Evolutionary conservation across 2,329 filamentous ascomycete species (phyloP).

Genomic region (Pseudogymnoascus sp.): DNA sequence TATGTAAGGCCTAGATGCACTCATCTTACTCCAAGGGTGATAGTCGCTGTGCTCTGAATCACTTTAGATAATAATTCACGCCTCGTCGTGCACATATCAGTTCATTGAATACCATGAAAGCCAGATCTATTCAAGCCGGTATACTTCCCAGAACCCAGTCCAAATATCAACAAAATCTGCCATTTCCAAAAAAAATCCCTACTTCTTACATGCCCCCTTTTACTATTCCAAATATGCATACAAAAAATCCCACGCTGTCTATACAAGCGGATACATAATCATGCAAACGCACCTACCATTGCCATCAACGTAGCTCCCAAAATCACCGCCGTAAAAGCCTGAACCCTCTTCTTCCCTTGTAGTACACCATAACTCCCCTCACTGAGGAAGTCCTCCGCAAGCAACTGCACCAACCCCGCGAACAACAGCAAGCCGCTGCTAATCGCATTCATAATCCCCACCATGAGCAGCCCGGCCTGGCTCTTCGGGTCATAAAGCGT

Average conservation of each 20-base stretch:
- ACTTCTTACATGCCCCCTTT: not conserved
- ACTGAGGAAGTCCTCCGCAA: slow-evolving; percentile 79
- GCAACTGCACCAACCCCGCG: slow-evolving; percentile 72
- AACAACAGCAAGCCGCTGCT: slow-evolving; percentile 73
- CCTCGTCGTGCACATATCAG: not conserved
- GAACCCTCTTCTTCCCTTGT: slow-evolving; percentile 46
- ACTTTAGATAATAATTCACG: not conserved
- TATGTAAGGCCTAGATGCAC: not conserved
- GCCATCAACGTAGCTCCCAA: slow-evolving; percentile 55
- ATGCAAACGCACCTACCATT: slow-evolving; percentile 58
- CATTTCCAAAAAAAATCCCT: not conserved
- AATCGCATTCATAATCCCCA: slow-evolving; percentile 82
- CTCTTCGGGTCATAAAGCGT: slow-evolving; percentile 72
- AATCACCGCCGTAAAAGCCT: slow-evolving; percentile 54
- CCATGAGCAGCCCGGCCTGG: slow-evolving; percentile 67
- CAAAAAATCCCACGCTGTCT: not conserved
- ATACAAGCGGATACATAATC: slow-evolving; percentile 11
- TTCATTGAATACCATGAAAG: not conserved
- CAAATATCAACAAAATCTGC: not conserved
- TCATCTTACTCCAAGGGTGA: not conserved
- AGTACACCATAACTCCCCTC: slow-evolving; percentile 54
- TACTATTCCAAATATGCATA: not conserved
- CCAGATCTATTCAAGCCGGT: not conserved
- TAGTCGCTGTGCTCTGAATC: not conserved
- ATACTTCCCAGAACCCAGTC: not conserved